Evolutionary conservation across 2,329 filamentous ascomycete species (phyloP).

Genomic region (Myotisia sp.): DNA sequence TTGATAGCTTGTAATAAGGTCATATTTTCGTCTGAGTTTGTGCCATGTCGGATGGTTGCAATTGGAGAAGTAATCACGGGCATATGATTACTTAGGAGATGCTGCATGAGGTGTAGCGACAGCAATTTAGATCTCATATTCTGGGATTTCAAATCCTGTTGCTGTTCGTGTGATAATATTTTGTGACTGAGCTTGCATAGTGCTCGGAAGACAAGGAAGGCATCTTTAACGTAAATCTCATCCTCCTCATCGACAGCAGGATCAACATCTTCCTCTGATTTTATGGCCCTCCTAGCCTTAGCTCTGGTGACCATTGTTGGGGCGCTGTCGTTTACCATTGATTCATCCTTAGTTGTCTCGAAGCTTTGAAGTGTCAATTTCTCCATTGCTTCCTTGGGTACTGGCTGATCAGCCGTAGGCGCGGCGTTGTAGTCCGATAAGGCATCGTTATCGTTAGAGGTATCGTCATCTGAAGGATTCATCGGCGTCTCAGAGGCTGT

Average conservation of each 20-base stretch:
- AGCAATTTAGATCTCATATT: conserved; percentile 96
- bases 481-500: conserved; percentile 25
- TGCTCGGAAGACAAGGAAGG: conserved; percentile 90
- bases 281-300: conserved; percentile 35
- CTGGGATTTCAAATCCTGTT: conserved; percentile 82
- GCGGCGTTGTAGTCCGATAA: conserved; percentile 27
- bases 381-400: conserved; percentile 40
- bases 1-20: conserved; percentile 90
- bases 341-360: conserved; percentile 54
- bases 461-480: conserved; percentile 26
- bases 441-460: conserved; percentile 36
- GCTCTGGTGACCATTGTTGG: conserved; percentile 52
- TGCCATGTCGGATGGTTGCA: conserved; percentile 83
- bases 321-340: conserved; percentile 51
- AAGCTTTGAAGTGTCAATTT: conserved; percentile 57
- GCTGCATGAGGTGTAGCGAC: conserved; percentile 89
- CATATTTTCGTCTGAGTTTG: conserved; percentile 66
- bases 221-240: conserved; percentile 92
- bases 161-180: conserved; percentile 71
- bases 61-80: conserved; percentile 79
- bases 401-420: conserved; percentile 26
- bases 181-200: conserved; percentile 98
- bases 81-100: conserved; percentile 86
- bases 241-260: conserved; percentile 53
- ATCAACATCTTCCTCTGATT: conserved; percentile 29